Evolutionary conservation across 495 filamentous ascomycete species (phyloP), one percentile per base, ranked within the genome.

Genomic region (Cercophora newfieldiana): DNA sequence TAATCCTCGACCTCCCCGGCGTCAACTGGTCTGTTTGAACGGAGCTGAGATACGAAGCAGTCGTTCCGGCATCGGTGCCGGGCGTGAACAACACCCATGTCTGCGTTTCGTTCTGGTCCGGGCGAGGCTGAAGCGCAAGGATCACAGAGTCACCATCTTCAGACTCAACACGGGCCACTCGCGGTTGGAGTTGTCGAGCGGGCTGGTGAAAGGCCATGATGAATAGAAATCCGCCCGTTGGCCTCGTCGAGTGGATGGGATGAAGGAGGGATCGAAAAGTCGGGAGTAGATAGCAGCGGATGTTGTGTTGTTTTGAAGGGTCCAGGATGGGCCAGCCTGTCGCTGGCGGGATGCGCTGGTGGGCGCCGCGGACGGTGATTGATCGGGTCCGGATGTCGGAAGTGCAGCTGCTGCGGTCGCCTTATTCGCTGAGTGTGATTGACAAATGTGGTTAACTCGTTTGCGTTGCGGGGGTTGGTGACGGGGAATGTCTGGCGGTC

Each of bases 31-130:
- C 91, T 64, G 84, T 85, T 37, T 88, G 88, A 14, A 90, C 89
- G 22, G 91, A 93, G 62, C 86, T 88, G 12, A 90, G 85, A 70
- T 89, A 88, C 0, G 89, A 90, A 19, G 84, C 84, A 44, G 87
- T 84, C 53, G 85, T 86, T 25, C 80, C 83, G 7, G 88, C 87
- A 44, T 86, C 80, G 22, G 88, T 86, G 19, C 85, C 81, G 3
- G 93, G 93, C 12, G 92, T 92, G 79, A 99, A 99, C 68, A 99
- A 86, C 51, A 99, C 88, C 96, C 95, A 98, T 87, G 97, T 94
- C 73, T 93, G 88, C 3, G 91, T 87, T 58, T 96, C 90, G 71
- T 90, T 87, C 49, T 84, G 70, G 21, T 70, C 71, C 31, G 66
- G 76, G 68, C 61, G 72, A 66, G 68, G 73, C 59, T 74, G 76